phyloP scores from a whole-genome alignment of 176 grass and related monocot species.

The Juncus inflexus region DNA sequence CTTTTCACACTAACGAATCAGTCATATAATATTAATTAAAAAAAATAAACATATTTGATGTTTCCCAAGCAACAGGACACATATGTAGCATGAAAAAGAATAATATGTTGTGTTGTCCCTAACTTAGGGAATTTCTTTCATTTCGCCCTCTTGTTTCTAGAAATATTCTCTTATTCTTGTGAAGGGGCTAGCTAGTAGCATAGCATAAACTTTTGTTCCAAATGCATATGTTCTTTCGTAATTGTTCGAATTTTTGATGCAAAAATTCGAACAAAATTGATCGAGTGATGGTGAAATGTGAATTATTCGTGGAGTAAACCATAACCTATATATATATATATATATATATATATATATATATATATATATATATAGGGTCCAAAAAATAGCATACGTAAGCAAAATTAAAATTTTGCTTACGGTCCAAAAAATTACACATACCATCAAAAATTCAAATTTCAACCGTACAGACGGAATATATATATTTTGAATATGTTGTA shows the following conservation, averaged over 20 bases:
- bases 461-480: too few relatives aligned
- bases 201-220: constrained; percentile 13
- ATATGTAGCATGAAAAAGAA: constrained; percentile 24
- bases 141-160: constrained; percentile 7
- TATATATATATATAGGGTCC: too few relatives aligned
- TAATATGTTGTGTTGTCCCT: constrained; percentile 13
- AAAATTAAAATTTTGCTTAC: too few relatives aligned
- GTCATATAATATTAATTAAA: neutral
- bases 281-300: constrained; percentile 1
- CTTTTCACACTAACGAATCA: constrained; percentile 9
- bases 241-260: neutral
- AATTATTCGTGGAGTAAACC: neutral
- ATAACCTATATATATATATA: too few relatives aligned
- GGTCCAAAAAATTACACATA: too few relatives aligned
- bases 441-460: too few relatives aligned
- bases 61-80: constrained; percentile 17
- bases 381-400: too few relatives aligned
- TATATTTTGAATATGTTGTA: too few relatives aligned
- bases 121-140: constrained; percentile 13
- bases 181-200: constrained; percentile 5
- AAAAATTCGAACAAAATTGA: neutral
- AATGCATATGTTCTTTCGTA: constrained; percentile 18
- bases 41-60: constrained; percentile 1
- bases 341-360: too few relatives aligned
- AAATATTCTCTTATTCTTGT: constrained; percentile 21